Evolutionary conservation across 352 stramenopile genomes (phyloP).

Genomic region (Phytopythium mirpurense): DNA sequence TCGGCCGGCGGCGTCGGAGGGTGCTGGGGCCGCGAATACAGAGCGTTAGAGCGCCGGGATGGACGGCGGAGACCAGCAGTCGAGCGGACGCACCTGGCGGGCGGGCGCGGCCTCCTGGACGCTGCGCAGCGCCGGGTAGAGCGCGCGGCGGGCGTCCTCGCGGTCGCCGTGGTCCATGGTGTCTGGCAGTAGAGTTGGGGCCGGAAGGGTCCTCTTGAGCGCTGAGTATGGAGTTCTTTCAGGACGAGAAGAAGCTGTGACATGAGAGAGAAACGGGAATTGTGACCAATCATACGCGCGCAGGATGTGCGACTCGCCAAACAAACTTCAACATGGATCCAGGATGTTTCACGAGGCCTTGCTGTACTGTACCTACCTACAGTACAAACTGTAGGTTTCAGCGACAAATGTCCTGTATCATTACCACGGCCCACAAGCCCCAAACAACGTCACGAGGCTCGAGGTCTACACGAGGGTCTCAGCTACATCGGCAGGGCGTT

Average conservation of each 20-base stretch:
- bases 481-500: no score
- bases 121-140: conserved; percentile 5
- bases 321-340: background rate
- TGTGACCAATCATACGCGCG: background rate
- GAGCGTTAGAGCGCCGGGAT: no score
- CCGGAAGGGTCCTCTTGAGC: no score
- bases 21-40: background rate
- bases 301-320: background rate
- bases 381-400: no score
- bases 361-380: no score
- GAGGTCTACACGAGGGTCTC: no score
- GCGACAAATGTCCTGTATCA: no score
- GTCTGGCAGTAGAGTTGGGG: no score
- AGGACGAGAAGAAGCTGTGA: background rate
- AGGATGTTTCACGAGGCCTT: no score
- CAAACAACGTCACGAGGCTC: no score
- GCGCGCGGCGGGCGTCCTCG: background rate
- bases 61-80: background rate
- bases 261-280: background rate
- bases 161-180: conserved; percentile 2
- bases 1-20: conserved; percentile 3
- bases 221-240: no score
- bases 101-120: conserved; percentile 1
- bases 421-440: no score
- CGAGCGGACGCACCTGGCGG: background rate